These are phyloP conservation scores for Austroboletus rostrupii DNA, from an alignment of 1,284 basidiomycete species.

Conservation along the genomic window DNA sequence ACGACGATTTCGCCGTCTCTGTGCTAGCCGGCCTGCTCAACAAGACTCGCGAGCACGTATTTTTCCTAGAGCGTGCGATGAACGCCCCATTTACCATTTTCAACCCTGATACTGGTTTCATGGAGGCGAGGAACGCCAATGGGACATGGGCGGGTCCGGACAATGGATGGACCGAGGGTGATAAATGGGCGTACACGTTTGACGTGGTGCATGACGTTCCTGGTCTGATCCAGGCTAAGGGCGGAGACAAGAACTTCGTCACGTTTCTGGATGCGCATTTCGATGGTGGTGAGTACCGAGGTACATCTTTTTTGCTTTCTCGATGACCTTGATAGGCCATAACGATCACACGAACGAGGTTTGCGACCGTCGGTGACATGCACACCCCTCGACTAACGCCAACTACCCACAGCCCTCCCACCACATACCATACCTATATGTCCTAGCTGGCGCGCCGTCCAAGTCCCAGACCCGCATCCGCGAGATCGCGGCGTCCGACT, in stretches of 20 bases:
- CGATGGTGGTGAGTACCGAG: conserved; percentile 46
- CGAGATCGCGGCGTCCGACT: conserved; percentile 59
- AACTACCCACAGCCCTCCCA: conserved; percentile 59
- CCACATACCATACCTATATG: conserved; percentile 81
- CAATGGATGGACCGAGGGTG: conserved; percentile 78
- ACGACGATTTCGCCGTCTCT: conserved; percentile 75
- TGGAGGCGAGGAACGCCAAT: conserved; percentile 71
- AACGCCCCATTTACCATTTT: conserved; percentile 61
- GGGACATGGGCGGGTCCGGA: conserved; percentile 72
- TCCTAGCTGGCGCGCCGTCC: conserved; percentile 63
- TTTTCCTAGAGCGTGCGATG: conserved; percentile 55
- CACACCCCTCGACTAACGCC: conserved; percentile 5
- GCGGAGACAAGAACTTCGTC: conserved; percentile 64
- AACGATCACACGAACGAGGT: conserved; percentile 85
- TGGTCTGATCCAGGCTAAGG: conserved; percentile 58
- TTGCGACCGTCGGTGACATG: background rate
- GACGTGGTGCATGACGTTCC: conserved; percentile 73
- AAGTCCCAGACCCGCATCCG: conserved; percentile 71
- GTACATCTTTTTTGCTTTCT: background rate
- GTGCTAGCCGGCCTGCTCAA: conserved; percentile 54
- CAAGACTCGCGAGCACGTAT: conserved; percentile 46
- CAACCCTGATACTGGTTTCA: conserved; percentile 71
- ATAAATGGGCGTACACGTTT: conserved; percentile 81
- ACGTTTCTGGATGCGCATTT: conserved; percentile 75
- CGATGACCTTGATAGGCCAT: conserved; percentile 47